phyloP scores from a whole-genome alignment of 202 grass and related monocot species.

The Musa balbisiana region DNA sequence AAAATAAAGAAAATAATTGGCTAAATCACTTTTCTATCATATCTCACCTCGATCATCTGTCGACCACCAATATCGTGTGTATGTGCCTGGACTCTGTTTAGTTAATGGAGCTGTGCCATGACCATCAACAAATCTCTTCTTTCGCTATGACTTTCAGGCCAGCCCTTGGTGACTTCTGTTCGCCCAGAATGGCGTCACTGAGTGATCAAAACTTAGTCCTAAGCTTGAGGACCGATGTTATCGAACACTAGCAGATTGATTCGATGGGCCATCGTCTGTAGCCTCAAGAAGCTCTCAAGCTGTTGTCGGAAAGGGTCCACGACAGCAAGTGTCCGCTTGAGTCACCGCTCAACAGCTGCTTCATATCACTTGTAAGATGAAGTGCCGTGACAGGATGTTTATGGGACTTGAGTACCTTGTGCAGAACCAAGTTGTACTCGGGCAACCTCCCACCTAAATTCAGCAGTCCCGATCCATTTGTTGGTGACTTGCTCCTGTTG shows the following conservation, averaged over 20 bases:
- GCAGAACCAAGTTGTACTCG: constrained; percentile 77
- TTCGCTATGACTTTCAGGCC: not conserved
- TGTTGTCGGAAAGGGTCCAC: constrained; percentile 84
- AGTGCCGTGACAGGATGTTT: constrained; percentile 95
- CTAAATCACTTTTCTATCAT: not conserved
- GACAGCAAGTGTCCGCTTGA: constrained; percentile 63
- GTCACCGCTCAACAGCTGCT: constrained; percentile 90
- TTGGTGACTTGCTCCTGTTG: constrained; percentile 44
- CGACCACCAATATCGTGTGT: not conserved
- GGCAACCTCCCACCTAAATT: constrained; percentile 43
- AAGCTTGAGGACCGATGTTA: constrained; percentile 14
- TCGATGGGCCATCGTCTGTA: constrained; percentile 1
- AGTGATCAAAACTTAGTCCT: not conserved
- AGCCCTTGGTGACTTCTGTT: not conserved
- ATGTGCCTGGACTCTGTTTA: not conserved
- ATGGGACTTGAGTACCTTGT: constrained; percentile 93
- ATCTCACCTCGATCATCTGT: not conserved
- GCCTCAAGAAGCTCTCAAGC: constrained; percentile 61
- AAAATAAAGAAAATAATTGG: constrained; percentile 2
- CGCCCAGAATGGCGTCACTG: not conserved
- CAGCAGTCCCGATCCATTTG: constrained; percentile 40
- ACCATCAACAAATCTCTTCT: not conserved
- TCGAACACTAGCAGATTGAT: constrained; percentile 21
- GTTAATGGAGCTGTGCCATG: not conserved
- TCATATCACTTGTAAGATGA: constrained; percentile 72